Conservation (phyloP, 306 rosid genomes). For the Trichosanthes cucumerina region DNA sequence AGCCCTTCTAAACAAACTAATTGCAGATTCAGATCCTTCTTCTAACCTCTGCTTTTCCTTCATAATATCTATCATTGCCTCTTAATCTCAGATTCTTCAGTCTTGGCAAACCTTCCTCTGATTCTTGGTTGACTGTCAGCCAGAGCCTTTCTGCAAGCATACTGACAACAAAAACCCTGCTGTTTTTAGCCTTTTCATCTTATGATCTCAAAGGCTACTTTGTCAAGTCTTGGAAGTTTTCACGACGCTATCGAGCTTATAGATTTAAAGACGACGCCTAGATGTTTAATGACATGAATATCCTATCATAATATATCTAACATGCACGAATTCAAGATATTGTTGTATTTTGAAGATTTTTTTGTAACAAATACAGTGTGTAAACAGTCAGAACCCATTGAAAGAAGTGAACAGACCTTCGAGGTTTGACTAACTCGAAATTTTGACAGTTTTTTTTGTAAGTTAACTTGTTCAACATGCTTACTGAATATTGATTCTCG, state of each 20-base stretch:
- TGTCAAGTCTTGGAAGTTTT: background rate
- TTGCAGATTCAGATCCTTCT: background rate
- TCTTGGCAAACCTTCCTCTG: constrained; percentile 96
- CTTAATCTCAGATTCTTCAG: constrained; percentile 55
- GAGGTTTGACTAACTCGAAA: background rate
- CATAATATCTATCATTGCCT: constrained; percentile 31
- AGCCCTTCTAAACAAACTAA: constrained; percentile 25
- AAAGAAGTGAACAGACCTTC: background rate
- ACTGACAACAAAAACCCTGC: constrained; percentile 27
- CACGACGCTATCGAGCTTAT: background rate
- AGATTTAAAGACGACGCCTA: background rate
- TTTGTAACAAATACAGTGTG: background rate
- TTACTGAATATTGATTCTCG: background rate
- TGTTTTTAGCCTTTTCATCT: background rate
- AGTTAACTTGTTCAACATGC: background rate
- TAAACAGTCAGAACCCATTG: background rate
- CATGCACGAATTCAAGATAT: background rate
- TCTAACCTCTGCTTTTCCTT: constrained; percentile 10
- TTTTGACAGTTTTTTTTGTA: background rate
- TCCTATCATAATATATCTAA: background rate
- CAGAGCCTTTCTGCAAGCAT: constrained; percentile 98
- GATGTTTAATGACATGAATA: background rate
- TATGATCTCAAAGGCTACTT: background rate
- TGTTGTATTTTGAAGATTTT: background rate
- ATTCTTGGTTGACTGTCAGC: constrained; percentile 98